Evolutionary conservation across 208 protist genomes (phyloP).

Genomic region (Trypanosoma cruzi): DNA sequence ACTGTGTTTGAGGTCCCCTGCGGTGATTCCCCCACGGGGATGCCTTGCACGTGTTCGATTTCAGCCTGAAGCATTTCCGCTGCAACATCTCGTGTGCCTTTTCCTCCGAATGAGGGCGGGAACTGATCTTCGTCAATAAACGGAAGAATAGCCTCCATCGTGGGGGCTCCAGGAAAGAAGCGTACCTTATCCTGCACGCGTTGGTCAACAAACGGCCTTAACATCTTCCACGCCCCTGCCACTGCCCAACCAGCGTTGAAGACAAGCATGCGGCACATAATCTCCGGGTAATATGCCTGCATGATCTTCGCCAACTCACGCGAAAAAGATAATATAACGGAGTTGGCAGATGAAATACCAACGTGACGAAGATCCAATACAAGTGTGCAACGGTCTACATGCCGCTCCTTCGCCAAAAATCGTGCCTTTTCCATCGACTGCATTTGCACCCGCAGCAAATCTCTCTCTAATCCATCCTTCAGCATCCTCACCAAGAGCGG

Average conservation of each 20-base stretch:
- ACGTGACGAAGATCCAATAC: constrained; percentile 74
- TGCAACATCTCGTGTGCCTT: constrained; percentile 32
- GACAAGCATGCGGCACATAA: constrained; percentile 71
- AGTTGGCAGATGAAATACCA: constrained; percentile 64
- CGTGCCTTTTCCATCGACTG: constrained; percentile 66
- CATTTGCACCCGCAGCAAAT: constrained; percentile 60
- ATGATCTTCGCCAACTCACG: constrained; percentile 49
- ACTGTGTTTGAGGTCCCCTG: no score
- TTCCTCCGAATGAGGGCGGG: constrained; percentile 52
- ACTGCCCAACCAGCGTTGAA: constrained; percentile 85
- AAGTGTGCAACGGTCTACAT: constrained; percentile 68
- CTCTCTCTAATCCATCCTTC: constrained; percentile 38
- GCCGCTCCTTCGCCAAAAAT: constrained; percentile 34
- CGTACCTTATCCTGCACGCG: constrained; percentile 84
- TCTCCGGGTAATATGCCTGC: constrained; percentile 86
- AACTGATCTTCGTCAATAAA: constrained; percentile 61
- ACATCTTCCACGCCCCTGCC: constrained; percentile 74
- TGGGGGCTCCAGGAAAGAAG: constrained; percentile 57
- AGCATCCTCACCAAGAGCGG: constrained; percentile 40
- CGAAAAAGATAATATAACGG: constrained; percentile 48
- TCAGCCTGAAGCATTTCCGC: constrained; percentile 41
- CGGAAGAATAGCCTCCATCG: constrained; percentile 34
- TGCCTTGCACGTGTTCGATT: constrained; percentile 20
- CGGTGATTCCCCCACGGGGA: no score
- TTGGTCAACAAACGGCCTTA: constrained; percentile 64